Evolutionary conservation across 371 early-diverging fungal species (phyloP), one percentile per base, ranked within the genome.

Genomic region (Mucor sp.): DNA sequence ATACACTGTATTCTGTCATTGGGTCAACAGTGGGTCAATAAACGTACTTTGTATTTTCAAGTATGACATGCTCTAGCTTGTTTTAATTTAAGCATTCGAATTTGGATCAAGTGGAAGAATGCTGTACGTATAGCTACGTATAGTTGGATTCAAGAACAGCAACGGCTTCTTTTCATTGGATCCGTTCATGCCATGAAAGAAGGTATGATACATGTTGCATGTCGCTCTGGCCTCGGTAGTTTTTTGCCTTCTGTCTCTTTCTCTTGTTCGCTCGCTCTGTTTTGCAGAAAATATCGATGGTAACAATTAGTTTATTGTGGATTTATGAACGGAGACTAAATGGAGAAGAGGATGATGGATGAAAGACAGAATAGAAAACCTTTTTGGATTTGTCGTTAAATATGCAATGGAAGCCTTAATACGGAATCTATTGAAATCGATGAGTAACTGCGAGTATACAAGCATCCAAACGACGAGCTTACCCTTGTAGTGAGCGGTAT

Each of bases 401-500:
- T 76, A 33, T 76, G 70, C 23, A 76, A 58, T 14, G 77, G 77
- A n/a, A 76, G 67, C 48, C 77, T 70, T 30, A 76, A 70, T 11
- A 76, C 74, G 32, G 74, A 74, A 64, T 76, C 77, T 76, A 61
- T 48, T 58, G 4, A 60, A 37, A 69, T 15, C 55, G 6, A 14
- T 55, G 0, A 55, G 55, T 27, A 25, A 32, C 35, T 23, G 23
- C 41, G 17, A 23, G 15, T 47, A 23, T 5, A 27, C 23, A 28
- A 21, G 25, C 2, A 59, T 4, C 44, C 27, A 21, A 23, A 17
- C 17, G 21, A 9, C 11, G 15, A 25, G 12, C 44, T 67, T 80
- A 77, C 83, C 83, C 75, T 79, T 69, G 59, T 83, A 77, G 27
- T 76, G 83, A 56, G 79, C 77, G 62, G 80, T 77, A 68, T 83